Percentiles rank a stretch among this genome's conserved stretches.
Conservation (phyloP, 2,329 filamentous ascomycete species). For the Elsinoe batatas region DNA sequence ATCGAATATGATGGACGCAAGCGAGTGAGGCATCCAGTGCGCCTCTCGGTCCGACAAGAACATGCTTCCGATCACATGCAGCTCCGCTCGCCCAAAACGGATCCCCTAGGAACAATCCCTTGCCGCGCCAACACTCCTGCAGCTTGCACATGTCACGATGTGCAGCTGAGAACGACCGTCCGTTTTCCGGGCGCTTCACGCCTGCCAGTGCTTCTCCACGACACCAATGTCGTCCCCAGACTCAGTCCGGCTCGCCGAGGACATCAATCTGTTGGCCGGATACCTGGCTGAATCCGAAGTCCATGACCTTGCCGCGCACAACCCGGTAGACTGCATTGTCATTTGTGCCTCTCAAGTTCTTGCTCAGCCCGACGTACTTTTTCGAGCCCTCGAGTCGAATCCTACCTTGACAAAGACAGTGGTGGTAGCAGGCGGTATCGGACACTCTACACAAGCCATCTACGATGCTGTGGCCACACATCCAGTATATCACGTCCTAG, state of each 20-base stretch:
- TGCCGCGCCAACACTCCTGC: not conserved
- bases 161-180: not conserved
- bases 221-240: not conserved
- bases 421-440: constrained; percentile 37
- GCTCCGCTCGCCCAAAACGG: not conserved
- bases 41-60: constrained; percentile 1
- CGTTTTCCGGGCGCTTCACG: not conserved
- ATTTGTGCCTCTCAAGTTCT: constrained; percentile 34
- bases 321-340: constrained; percentile 29
- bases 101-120: not conserved
- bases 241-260: constrained; percentile 13
- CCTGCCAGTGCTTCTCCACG: not conserved
- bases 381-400: constrained; percentile 24
- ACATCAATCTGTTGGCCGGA: constrained; percentile 25
- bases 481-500: constrained; percentile 22
- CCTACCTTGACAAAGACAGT: constrained; percentile 28
- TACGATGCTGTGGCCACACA: constrained; percentile 32
- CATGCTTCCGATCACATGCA: not conserved
- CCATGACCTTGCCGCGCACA: constrained; percentile 14
- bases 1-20: not conserved
- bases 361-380: constrained; percentile 28
- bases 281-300: constrained; percentile 26
- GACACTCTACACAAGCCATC: constrained; percentile 36
- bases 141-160: not conserved
- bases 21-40: not conserved